Base-by-base conservation (phyloP, 805 yeast genomes). In the Zygosaccharomyces rouxii region DNA sequence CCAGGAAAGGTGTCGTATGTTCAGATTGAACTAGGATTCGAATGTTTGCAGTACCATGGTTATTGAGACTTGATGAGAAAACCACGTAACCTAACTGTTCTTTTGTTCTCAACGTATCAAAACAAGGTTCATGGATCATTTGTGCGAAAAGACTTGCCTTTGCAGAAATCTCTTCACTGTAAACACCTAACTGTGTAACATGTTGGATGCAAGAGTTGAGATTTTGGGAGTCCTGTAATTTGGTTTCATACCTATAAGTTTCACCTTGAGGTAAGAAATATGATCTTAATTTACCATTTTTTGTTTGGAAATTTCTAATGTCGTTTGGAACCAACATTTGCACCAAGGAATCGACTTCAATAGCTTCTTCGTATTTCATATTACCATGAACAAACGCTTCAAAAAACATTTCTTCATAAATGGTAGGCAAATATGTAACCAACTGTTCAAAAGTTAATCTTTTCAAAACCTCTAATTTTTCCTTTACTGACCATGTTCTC, bases 21-120 rank as follows among this genome's bases (percentile, higher is more conserved):
- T 89, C 97, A 51, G 94, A 83, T 70, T 92, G 99, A 44, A 90
- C 76, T 55, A 90, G 71, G 11, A 94, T 68, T 58, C 94, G 75
- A 55, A 81, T 77, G 37, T 65, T 63, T 13, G 63, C 59, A 5
- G 84, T 78, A 19, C 94, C 83, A 61, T 95, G 78, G 3, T 87
- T 78, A 51, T 75, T 75, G 52, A 84, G 72, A 22, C 77, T 70
- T 0, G 95, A 86, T 38, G 94, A 81, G 62, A 88, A 89, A 0
- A 92, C 99, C 53, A 92, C 89, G 60, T 92, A 92, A 2, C 99
- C 99, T 28, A 92, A 75, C 67, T 94, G 98, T 69, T 92, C 98
- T 58, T 88, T 84, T 5, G 99, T 92, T 67, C 99, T 79, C 49
- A 92, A 75, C 53, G 86, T 86, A 61, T 88, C 84, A 68, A 92